Evolutionary conservation across 2,329 filamentous ascomycete genomes (phyloP), one percentile per base, ranked within the genome.

Genomic region (Phialophora tarda): DNA sequence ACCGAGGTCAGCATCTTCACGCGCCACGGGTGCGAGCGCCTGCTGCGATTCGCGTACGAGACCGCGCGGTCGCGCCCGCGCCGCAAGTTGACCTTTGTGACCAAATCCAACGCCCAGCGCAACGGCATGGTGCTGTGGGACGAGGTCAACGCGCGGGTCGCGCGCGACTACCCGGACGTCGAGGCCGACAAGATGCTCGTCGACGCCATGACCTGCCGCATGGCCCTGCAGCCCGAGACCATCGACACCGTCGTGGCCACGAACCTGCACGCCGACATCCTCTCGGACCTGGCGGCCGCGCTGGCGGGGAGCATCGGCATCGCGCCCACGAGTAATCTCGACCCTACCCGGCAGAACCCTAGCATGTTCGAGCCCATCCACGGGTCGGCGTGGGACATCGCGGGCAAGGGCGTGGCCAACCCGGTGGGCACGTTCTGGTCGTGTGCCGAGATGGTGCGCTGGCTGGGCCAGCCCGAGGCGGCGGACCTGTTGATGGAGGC

Each of bases 391-490:
- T 94, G 94, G 69, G 94, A 98, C 81, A 98, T 98, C 79, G 93
- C 93, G 72, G 94, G 94, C 81, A 92, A 97, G 88, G 91, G 88
- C 73, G 89, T 98, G 74, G 95, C 95, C 77, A 99, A 99, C 88
- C 95, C 95, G 71, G 82, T 90, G 0, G 88, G 84, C 6, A 88
- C 87, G 6, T 89, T 90, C 74, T 91, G 88, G 89, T 88, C 87
- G 0, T 88, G 86, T 0, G 86, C 88, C 4, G 89, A 90, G 80
- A 87, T 91, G 85, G 80, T 89, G 12, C 78, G 82, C 48, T 89
- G 88, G 83, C 75, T 90, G n/a, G 87, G 87, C 0, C 78, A 87
- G 65, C 81, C 83, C 38, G 79, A 82, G 3, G 87, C 86, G 0
- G 85, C 87, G 0, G 82, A 85, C 64, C 77, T 78, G 51, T 77